Evolutionary conservation across 2,329 filamentous ascomycete species (phyloP).

Genomic region (Pleurostoma richardsiae): DNA sequence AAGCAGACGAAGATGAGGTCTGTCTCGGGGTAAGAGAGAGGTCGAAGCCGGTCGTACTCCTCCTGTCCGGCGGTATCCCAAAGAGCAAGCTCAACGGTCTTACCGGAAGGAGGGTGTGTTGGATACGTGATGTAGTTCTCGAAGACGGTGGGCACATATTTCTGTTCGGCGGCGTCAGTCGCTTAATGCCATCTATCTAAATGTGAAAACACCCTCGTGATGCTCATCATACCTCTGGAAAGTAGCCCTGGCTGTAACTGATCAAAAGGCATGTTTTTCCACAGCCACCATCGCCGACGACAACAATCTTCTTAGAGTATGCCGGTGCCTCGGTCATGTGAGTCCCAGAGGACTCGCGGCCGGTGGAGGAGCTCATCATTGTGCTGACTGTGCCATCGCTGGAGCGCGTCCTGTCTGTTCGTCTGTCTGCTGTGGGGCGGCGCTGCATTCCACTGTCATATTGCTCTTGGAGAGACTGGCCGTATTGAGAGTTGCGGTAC

Average conservation of each 20-base stretch:
- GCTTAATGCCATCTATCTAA: too few species aligned
- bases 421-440: constrained; percentile 29
- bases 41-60: constrained; percentile 93
- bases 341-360: constrained; percentile 73
- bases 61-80: constrained; percentile 99
- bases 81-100: constrained; percentile 91
- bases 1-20: constrained; percentile 98
- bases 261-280: constrained; percentile 98
- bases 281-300: constrained; percentile 95
- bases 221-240: constrained; percentile 76
- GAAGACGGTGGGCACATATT: constrained; percentile 99
- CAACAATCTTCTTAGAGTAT: constrained; percentile 98
- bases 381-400: constrained; percentile 92
- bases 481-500: constrained; percentile 50
- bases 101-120: constrained; percentile 79
- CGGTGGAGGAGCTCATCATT: constrained; percentile 69
- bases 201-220: too few species aligned
- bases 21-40: constrained; percentile 95
- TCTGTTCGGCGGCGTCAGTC: constrained; percentile 46
- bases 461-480: constrained; percentile 30
- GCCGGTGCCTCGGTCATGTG: constrained; percentile 85
- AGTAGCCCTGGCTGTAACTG: constrained; percentile 97
- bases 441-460: constrained; percentile 32
- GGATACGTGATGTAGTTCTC: constrained; percentile 99
- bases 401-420: constrained; percentile 55